phyloP scores from a whole-genome alignment of 106 monocot species.

The Allium sativum region DNA sequence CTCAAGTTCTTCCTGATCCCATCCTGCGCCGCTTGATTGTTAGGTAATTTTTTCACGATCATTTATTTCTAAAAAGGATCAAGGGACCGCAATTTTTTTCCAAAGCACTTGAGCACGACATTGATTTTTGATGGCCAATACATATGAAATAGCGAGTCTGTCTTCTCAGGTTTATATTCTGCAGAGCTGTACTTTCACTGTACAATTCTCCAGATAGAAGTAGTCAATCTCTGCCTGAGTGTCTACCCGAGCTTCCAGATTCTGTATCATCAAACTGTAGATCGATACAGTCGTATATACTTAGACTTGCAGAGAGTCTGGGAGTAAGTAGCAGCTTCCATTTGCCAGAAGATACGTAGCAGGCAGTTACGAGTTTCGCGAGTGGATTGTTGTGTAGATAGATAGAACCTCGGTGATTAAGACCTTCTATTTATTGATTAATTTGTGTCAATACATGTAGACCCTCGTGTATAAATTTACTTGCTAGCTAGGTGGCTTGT shows the following conservation, averaged over 20 bases:
- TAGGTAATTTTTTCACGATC: conserved; percentile 31
- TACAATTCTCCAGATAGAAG: conserved; percentile 16
- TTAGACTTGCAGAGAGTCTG: conserved; percentile 39
- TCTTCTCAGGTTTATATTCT: conserved; percentile 67
- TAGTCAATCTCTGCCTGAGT: conserved; percentile 31
- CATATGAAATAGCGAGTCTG: background rate
- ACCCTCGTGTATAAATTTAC: conserved; percentile 4
- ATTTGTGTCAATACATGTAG: conserved; percentile 14
- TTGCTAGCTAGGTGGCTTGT: background rate
- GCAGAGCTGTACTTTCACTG: conserved; percentile 49
- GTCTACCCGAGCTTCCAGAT: conserved; percentile 58
- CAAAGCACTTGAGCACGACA: no score
- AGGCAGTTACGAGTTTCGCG: background rate
- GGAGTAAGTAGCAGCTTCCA: conserved; percentile 41
- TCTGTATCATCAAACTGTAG: conserved; percentile 42
- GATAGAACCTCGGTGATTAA: conserved; percentile 26
- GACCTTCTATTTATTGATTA: conserved; percentile 29
- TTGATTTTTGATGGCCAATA: no score
- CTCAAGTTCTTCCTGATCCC: conserved; percentile 76
- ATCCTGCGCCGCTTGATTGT: conserved; percentile 79
- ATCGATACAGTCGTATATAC: conserved; percentile 30
- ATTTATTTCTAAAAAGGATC: no score
- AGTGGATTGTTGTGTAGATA: conserved; percentile 9
- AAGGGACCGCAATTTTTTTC: no score
- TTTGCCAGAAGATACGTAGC: conserved; percentile 17